phyloP scores from a whole-genome alignment of 495 filamentous ascomycete species.

The Hypoxylon lenormandii region DNA sequence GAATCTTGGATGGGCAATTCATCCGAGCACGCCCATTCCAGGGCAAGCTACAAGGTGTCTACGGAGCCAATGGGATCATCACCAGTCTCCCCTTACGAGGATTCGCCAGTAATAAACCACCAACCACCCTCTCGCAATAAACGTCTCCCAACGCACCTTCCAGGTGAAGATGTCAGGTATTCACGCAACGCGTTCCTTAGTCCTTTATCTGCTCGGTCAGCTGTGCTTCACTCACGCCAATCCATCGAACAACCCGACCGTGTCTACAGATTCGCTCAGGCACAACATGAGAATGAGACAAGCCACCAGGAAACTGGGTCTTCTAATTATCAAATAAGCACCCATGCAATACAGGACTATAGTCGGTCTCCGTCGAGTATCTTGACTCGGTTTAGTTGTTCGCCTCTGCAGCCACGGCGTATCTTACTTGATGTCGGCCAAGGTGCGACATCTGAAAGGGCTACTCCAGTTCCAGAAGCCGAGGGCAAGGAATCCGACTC shows the following conservation, averaged over 20 bases:
- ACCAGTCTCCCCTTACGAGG: background rate
- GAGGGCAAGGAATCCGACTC: background rate
- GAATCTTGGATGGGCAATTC: constrained; percentile 31
- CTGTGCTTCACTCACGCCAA: constrained; percentile 8
- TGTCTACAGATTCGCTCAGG: background rate
- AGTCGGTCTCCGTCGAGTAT: background rate
- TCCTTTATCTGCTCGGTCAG: constrained; percentile 23
- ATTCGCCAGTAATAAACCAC: constrained; percentile 4
- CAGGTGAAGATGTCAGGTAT: constrained; percentile 3
- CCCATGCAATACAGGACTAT: background rate
- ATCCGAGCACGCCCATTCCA: constrained; percentile 12
- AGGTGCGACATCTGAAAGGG: background rate
- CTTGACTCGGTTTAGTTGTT: constrained; percentile 1
- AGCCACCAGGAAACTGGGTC: background rate
- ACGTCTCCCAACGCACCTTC: constrained; percentile 14
- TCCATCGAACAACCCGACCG: background rate
- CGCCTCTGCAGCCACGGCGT: constrained; percentile 24
- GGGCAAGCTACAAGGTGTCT: constrained; percentile 2
- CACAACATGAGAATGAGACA: background rate
- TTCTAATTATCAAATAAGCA: background rate
- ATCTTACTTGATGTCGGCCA: constrained; percentile 7
- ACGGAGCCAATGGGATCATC: background rate
- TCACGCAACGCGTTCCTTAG: constrained; percentile 8
- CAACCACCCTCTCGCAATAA: constrained; percentile 4
- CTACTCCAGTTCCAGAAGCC: background rate